Evolutionary conservation across 2,329 filamentous ascomycete genomes (phyloP), one percentile per base, ranked within the genome.

Genomic region (Hypoxylon sp.): DNA sequence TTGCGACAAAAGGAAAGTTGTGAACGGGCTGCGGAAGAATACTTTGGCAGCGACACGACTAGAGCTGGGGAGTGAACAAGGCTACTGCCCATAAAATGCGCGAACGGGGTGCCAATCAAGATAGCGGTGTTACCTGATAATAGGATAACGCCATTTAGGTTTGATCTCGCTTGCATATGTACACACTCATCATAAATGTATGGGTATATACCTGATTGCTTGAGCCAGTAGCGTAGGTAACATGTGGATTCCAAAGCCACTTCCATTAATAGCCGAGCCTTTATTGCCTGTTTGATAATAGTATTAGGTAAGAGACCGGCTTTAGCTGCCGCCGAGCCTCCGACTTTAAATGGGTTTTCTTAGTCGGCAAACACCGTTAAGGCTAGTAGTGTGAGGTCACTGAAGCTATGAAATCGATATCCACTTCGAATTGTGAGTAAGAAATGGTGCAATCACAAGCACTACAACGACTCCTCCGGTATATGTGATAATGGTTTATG

Each of bases 1-100:
- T 37, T 59, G 60, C 63, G 50, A 60, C 57, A 37, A 54, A 29
- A 52, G 47, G 50, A 16, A 59, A 45, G 32, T 41, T 52, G 61
- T 59, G 19, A 48, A 60, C n/a, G 23, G 19, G 46, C 12, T 34
- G 50, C 25, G 41, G 64, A 57, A 67, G 56, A 64, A 65, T 58
- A 69, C 52, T 67, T 57, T 64, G 27, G 61, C 55, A 52, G 48
- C 29, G 60, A 60, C 53, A 65, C 53, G 58, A 63, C 39, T 37
- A 50, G 56, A 64, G 67, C 63, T 67, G 54, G 63, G n/a, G 57
- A 64, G 51, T 41, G 57, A 59, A 61, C 67, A 70, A 70, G 67
- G 67, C 65, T 65, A 48, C 16, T 67, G 59, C 65, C 64, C 67
- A 65, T 65, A 67, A 57, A 60, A 54, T 48, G 56, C 58, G 56